phyloP scores from a whole-genome alignment of 805 yeast species.

The Saccharomycopsis synnaedendra region DNA sequence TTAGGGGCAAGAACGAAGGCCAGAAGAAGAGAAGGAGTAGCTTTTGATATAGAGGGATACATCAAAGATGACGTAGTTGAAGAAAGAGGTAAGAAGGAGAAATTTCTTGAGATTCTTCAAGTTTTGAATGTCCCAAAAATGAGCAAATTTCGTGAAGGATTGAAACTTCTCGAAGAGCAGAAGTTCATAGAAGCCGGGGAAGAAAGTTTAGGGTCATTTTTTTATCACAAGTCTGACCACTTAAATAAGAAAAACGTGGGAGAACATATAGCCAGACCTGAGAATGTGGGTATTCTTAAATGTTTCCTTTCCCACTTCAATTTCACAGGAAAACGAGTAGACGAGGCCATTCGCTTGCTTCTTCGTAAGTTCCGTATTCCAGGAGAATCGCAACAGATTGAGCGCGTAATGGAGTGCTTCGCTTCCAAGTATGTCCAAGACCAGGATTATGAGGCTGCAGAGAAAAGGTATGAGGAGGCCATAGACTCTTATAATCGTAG shows the following conservation, averaged over 20 bases:
- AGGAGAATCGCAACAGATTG: conserved; percentile 96
- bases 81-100: conserved; percentile 44
- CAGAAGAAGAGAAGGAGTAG: conserved; percentile 12
- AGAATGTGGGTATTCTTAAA: conserved; percentile 45
- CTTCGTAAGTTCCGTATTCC: conserved; percentile 83
- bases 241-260: conserved; percentile 84
- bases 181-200: conserved; percentile 3
- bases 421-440: conserved; percentile 69
- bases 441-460: conserved; percentile 26
- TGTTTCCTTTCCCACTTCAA: conserved; percentile 64
- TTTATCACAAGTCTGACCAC: conserved; percentile 68
- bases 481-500: too few species aligned
- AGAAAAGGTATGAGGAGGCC: conserved; percentile 9
- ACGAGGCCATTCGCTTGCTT: conserved; percentile 80
- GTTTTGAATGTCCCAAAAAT: conserved; percentile 46
- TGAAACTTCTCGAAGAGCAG: conserved; percentile 7
- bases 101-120: conserved; percentile 66
- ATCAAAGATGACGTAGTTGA: conserved; percentile 6
- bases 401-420: conserved; percentile 78
- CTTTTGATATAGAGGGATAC: conserved; percentile 5
- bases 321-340: conserved; percentile 71
- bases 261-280: conserved; percentile 70
- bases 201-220: conserved; percentile 60
- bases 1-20: conserved; percentile 26
- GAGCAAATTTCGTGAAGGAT: conserved; percentile 22